Evolutionary conservation across 129 eudicot genomes (phyloP).

Genomic region (Deinandra increscens): DNA sequence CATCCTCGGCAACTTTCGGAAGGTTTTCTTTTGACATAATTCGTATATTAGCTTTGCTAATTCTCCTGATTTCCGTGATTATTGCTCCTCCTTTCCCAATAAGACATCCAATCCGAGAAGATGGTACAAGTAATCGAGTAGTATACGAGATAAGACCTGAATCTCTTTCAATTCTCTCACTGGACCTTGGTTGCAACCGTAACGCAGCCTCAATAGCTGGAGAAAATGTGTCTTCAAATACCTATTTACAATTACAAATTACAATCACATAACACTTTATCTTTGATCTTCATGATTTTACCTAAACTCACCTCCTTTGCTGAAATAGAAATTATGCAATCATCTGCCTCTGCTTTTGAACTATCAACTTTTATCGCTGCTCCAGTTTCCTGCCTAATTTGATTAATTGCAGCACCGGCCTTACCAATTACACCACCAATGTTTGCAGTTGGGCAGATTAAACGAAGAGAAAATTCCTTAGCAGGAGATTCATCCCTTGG

Average conservation of each 20-base stretch:
- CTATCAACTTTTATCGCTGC: constrained; percentile 86
- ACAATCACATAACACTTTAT: not conserved
- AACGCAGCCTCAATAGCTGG: constrained; percentile 88
- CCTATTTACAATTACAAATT: constrained; percentile 43
- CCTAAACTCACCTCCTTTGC: constrained; percentile 64
- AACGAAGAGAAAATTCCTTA: constrained; percentile 77
- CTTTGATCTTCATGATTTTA: not conserved
- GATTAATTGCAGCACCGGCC: constrained; percentile 84
- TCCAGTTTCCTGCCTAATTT: constrained; percentile 88
- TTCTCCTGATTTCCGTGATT: constrained; percentile 80
- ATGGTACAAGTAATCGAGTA: constrained; percentile 81
- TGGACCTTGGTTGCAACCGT: constrained; percentile 92
- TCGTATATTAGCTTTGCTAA: constrained; percentile 86
- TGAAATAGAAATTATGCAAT: constrained; percentile 76
- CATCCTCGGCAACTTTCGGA: constrained; percentile 86
- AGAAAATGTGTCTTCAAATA: constrained; percentile 77
- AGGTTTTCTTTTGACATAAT: constrained; percentile 80
- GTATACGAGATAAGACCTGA: constrained; percentile 82
- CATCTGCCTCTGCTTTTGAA: constrained; percentile 77
- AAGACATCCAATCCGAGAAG: constrained; percentile 88
- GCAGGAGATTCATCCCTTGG: constrained; percentile 63
- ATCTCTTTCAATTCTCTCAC: constrained; percentile 94
- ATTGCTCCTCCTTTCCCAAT: constrained; percentile 97
- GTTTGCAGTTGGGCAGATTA: constrained; percentile 84
- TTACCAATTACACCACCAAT: constrained; percentile 97